Evolutionary conservation across 768 basidiomycete species (phyloP).

Genomic region (Daedaleopsis nitida): DNA sequence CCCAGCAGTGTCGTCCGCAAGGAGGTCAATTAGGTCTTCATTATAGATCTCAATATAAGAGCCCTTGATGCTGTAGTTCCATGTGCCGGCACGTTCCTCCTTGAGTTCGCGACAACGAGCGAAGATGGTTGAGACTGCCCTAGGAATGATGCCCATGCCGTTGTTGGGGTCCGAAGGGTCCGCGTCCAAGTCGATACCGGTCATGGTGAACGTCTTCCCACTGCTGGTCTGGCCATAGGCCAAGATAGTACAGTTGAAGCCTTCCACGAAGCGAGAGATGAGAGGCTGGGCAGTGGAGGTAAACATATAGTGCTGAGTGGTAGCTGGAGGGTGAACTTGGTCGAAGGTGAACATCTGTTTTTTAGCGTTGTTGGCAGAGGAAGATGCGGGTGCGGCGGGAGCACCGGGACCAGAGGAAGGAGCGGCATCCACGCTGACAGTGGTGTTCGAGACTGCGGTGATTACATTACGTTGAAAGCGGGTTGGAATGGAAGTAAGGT

Average conservation of each 20-base stretch:
- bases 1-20: constrained; percentile 73
- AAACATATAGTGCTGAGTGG: constrained; percentile 86
- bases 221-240: constrained; percentile 98
- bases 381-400: constrained; percentile 42
- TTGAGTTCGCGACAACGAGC: constrained; percentile 72
- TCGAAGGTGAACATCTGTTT: constrained; percentile 92
- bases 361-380: constrained; percentile 57
- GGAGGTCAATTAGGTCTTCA: constrained; percentile 96
- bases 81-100: constrained; percentile 71
- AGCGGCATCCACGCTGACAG: constrained; percentile 81
- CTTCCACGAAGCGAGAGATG: constrained; percentile 84
- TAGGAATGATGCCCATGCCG: constrained; percentile 93
- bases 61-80: constrained; percentile 81
- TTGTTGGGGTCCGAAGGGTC: constrained; percentile 82
- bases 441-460: constrained; percentile 70
- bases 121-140: constrained; percentile 91
- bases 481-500: constrained; percentile 83
- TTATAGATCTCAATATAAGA: constrained; percentile 99
- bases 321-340: constrained; percentile 86
- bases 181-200: constrained; percentile 87
- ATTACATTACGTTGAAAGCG: constrained; percentile 93
- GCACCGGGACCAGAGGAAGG: constrained; percentile 54
- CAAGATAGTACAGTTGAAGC: constrained; percentile 96
- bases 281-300: constrained; percentile 83
- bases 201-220: constrained; percentile 98